phyloP scores from a whole-genome alignment of 345 rosid species.

The Eucalyptus pauciflora region DNA sequence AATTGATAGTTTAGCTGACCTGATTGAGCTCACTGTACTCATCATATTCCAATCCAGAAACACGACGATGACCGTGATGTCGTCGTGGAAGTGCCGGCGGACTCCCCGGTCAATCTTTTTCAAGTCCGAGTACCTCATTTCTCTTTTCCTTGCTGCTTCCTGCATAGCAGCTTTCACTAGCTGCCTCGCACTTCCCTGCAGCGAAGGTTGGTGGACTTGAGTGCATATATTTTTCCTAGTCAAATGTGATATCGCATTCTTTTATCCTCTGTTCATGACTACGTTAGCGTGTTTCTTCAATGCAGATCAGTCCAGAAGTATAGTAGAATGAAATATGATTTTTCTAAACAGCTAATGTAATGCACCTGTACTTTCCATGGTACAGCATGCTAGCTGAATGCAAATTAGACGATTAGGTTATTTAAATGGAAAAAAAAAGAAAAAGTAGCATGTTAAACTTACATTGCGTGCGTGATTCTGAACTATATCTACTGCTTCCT shows the following conservation, averaged over 20 bases:
- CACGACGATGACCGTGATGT: slow-evolving; percentile 73
- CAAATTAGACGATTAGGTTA: neutral
- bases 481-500: slow-evolving; percentile 40
- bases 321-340: neutral
- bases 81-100: slow-evolving; percentile 88
- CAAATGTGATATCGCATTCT: neutral
- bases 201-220: neutral
- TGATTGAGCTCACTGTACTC: slow-evolving; percentile 41
- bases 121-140: slow-evolving; percentile 85
- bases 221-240: too few relatives aligned
- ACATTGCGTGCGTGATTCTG: slow-evolving; percentile 23
- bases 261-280: neutral
- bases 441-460: neutral
- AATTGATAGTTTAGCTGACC: slow-evolving; percentile 29
- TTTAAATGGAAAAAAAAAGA: neutral
- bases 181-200: slow-evolving; percentile 79
- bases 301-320: neutral
- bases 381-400: neutral
- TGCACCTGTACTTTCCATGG: neutral
- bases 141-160: slow-evolving; percentile 87
- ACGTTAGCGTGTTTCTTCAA: neutral
- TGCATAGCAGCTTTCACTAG: slow-evolving; percentile 72
- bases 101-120: slow-evolving; percentile 89
- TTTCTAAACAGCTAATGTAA: neutral
- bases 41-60: slow-evolving; percentile 50